Evolutionary conservation across 208 protist genomes (phyloP).

Genomic region (Porcisia hertigi): DNA sequence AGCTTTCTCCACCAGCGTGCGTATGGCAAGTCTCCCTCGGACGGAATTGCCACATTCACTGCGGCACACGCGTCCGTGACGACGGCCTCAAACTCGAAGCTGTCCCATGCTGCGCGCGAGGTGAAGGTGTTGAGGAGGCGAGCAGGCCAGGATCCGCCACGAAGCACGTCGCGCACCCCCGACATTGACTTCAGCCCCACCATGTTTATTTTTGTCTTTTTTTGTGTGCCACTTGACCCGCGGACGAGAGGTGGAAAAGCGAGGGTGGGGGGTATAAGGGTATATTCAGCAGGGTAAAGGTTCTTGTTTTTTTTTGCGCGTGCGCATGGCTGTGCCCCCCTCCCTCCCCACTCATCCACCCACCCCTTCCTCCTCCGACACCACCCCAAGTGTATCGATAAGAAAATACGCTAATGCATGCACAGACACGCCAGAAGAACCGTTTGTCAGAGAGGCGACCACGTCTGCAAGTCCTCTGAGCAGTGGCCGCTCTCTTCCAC

Average conservation of each 20-base stretch:
- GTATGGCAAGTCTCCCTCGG: conserved; percentile 51
- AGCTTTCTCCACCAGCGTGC: conserved; percentile 86
- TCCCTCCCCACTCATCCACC: no score
- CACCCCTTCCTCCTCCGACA: neutral
- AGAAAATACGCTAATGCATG: neutral
- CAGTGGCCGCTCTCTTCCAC: neutral
- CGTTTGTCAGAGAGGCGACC: neutral
- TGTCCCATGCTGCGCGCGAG: conserved; percentile 30
- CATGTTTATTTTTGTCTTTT: conserved; percentile 37
- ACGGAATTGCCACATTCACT: conserved; percentile 51
- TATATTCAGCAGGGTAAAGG: neutral
- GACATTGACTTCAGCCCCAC: conserved; percentile 75
- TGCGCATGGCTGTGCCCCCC: neutral
- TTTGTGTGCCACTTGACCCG: neutral
- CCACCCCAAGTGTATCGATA: neutral
- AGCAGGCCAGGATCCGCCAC: conserved; percentile 38
- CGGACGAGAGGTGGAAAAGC: neutral
- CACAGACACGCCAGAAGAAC: neutral
- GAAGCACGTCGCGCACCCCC: conserved; percentile 75
- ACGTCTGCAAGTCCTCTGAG: neutral
- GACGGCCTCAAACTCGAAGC: conserved; percentile 65
- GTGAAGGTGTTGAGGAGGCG: conserved; percentile 52
- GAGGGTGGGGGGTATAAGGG: neutral
- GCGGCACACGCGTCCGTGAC: conserved; percentile 60
- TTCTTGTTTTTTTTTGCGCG: neutral